Percentiles rank a stretch among this genome's conserved stretches.
These are phyloP conservation scores for Aspergillus tamarii DNA, from an alignment of 2,329 filamentous ascomycete genomes.

Conservation along the genomic window DNA sequence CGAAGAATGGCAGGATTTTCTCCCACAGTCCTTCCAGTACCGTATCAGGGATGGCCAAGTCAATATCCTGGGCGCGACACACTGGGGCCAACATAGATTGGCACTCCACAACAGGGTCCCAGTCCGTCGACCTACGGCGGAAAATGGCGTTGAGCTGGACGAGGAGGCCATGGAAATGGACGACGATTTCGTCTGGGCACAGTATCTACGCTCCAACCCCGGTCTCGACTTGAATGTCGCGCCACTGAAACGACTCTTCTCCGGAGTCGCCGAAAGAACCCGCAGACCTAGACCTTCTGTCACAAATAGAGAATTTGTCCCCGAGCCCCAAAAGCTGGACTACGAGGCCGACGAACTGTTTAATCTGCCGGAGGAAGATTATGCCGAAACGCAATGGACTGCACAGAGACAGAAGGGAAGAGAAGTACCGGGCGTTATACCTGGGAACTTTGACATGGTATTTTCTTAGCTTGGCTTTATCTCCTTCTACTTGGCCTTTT, in stretches of 20 bases:
- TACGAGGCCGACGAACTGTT: background rate
- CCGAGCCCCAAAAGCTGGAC: background rate
- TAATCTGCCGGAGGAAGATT: background rate
- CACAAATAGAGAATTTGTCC: background rate
- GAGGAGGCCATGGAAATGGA: constrained; percentile 26
- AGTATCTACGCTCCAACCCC: constrained; percentile 8
- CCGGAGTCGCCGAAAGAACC: background rate
- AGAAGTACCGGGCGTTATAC: background rate
- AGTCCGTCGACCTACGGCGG: constrained; percentile 22
- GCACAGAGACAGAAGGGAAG: background rate
- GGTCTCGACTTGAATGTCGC: constrained; percentile 11
- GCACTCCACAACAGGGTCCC: constrained; percentile 24
- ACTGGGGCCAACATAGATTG: constrained; percentile 20
- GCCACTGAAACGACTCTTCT: constrained; percentile 24
- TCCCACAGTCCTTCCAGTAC: constrained; percentile 45
- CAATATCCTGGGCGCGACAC: constrained; percentile 34
- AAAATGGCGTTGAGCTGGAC: constrained; percentile 17
- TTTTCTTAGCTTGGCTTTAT: background rate
- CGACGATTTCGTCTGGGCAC: constrained; percentile 31
- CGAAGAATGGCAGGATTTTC: constrained; percentile 53
- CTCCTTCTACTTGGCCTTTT: background rate
- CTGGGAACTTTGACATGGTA: background rate
- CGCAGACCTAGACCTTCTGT: background rate
- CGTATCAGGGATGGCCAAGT: constrained; percentile 45
- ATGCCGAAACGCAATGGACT: background rate